Evolutionary conservation across 1,284 basidiomycete species (phyloP), one percentile per base, ranked within the genome.

Genomic region (Apiotrichum laibachii): DNA sequence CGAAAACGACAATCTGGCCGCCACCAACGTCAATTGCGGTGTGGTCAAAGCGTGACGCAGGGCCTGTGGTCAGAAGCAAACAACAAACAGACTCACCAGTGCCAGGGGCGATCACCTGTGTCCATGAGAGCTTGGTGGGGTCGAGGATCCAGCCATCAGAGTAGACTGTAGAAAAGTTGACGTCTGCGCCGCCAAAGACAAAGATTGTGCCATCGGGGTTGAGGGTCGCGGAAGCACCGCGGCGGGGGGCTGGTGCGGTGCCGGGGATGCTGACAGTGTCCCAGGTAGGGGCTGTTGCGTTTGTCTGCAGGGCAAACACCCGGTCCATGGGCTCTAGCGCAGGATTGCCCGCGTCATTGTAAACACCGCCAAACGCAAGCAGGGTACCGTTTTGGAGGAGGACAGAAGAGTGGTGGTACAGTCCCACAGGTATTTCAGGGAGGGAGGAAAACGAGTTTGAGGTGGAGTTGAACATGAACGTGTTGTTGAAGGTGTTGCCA

Each of bases 141-240:
- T 91, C 85, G 47, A 92, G 79, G 47, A 88, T 79, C 87, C 88
- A 92, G 2, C 87, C 87, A 71, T 92, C 90, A 47, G 77, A 80
- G 57, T 83, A 84, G 15, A 82, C 84, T 1, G 70, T 80, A 65
- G 85, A 82, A 53, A 87, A 78, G 34, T 66, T 71, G 8, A 81
- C 82, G 71, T 88, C 85, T n/a, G 84, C 82, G 13, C 90, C 90
- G 21, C 90, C 90, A 40, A 90, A 88, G 13, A 92, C 84, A 55
- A 91, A 77, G 33, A 90, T 78, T 31, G 81, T 83, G 48, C 81
- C 81, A 40, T 82, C 77, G 0, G 56, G 46, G 21, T 86, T 80
- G 15, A 84, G 71, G 0, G 82, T 81, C 2, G 85, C 80, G 0
- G 85, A 86, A 59, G 90, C 89, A 15, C 84, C 85, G 40, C 88